Evolutionary conservation across 192 early-diverging fungal genomes (phyloP).

Genomic region (Podila epigama): DNA sequence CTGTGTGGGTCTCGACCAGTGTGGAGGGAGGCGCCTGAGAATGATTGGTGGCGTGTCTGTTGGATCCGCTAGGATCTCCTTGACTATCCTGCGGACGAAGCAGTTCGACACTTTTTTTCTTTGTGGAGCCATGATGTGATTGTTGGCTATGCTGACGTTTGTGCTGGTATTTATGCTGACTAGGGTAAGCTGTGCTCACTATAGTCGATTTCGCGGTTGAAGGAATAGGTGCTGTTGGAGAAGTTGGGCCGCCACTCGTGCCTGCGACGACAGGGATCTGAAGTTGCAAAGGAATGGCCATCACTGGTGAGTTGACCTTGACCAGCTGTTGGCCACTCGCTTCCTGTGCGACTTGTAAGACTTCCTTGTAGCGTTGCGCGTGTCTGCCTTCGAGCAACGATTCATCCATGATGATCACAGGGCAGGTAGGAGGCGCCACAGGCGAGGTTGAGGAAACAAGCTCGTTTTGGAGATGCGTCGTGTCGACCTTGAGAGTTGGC

Average conservation of each 20-base stretch:
- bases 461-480: background rate
- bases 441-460: background rate
- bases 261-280: conserved; percentile 9
- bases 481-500: background rate
- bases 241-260: background rate
- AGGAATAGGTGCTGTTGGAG: background rate
- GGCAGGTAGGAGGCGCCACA: background rate
- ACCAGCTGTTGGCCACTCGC: conserved; percentile 27
- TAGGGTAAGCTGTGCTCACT: too few species aligned
- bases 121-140: too few species aligned
- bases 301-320: background rate
- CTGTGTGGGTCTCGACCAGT: background rate
- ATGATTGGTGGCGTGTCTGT: background rate
- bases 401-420: conserved; percentile 33
- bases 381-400: conserved; percentile 16
- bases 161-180: too few species aligned
- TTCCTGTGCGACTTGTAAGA: conserved; percentile 23
- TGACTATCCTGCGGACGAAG: too few species aligned
- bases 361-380: conserved; percentile 27
- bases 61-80: too few species aligned
- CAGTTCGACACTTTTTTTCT: too few species aligned
- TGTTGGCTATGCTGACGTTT: too few species aligned
- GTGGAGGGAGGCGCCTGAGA: background rate
- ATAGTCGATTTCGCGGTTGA: background rate
- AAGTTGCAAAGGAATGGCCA: conserved; percentile 2